These are phyloP conservation scores for Saccharomycopsis fodiens DNA, from an alignment of 805 yeast genomes.

Conservation along the genomic window DNA sequence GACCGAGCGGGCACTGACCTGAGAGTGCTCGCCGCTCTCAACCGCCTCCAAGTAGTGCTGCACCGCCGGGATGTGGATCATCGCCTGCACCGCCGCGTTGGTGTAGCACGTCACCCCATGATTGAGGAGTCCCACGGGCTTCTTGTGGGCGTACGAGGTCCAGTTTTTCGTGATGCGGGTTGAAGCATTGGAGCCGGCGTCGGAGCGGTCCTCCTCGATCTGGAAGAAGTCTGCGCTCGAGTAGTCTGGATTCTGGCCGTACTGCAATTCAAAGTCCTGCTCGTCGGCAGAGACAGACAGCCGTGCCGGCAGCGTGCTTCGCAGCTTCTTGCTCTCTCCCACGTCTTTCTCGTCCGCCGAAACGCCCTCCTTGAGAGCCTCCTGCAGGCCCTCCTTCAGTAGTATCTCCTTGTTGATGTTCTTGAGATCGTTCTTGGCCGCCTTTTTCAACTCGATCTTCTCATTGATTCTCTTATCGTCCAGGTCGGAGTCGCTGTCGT, in stretches of 20 bases:
- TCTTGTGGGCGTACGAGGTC: constrained; percentile 39
- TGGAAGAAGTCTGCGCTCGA: constrained; percentile 39
- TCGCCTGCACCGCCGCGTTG: constrained; percentile 88
- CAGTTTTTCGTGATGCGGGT: constrained; percentile 62
- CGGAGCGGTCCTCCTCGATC: constrained; percentile 48
- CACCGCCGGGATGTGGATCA: constrained; percentile 86
- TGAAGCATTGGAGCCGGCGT: constrained; percentile 57
- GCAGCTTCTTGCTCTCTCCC: neutral
- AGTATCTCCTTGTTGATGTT: constrained; percentile 38
- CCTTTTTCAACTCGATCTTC: constrained; percentile 60
- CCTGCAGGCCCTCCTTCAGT: constrained; percentile 2
- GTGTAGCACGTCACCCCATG: constrained; percentile 96
- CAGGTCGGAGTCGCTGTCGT: constrained; percentile 21
- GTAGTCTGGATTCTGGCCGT: constrained; percentile 21
- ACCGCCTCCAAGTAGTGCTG: constrained; percentile 75
- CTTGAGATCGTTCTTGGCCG: constrained; percentile 45
- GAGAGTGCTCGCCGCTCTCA: constrained; percentile 41
- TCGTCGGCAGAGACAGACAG: neutral
- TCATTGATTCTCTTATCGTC: constrained; percentile 10
- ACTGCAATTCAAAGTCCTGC: constrained; percentile 15
- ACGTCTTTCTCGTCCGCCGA: neutral
- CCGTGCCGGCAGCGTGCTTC: constrained; percentile 6
- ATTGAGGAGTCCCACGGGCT: constrained; percentile 70
- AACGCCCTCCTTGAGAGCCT: too few relatives aligned
- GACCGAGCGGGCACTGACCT: constrained; percentile 49